Evolutionary conservation across 805 yeast species (phyloP).

Genomic region (Barnettozyma vustinii): DNA sequence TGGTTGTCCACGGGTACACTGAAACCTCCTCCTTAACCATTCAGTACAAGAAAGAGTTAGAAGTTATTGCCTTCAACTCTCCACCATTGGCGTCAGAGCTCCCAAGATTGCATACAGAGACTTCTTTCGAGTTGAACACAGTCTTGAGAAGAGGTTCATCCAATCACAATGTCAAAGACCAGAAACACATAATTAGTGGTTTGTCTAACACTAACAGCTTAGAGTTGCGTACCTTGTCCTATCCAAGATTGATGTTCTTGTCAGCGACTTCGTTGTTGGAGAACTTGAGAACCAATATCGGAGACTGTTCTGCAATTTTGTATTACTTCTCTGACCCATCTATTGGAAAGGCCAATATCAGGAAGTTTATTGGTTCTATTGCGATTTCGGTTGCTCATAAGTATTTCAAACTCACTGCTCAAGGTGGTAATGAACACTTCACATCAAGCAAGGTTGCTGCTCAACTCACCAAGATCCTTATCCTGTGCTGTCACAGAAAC

Average conservation of each 20-base stretch:
- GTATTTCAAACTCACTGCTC: slow-evolving; percentile 41
- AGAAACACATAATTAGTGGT: slow-evolving; percentile 49
- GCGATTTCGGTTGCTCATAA: slow-evolving; percentile 54
- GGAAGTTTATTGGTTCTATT: slow-evolving; percentile 60
- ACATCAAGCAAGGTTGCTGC: slow-evolving; percentile 53
- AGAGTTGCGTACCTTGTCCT: slow-evolving; percentile 51
- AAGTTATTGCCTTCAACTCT: slow-evolving; percentile 75
- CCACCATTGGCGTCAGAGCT: slow-evolving; percentile 84
- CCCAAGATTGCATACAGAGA: slow-evolving; percentile 80
- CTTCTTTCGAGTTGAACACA: slow-evolving; percentile 87
- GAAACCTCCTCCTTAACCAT: slow-evolving; percentile 48
- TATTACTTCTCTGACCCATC: slow-evolving; percentile 86
- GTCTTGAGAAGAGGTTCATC: slow-evolving; percentile 87
- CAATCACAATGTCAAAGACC: slow-evolving; percentile 70
- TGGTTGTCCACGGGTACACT: slow-evolving; percentile 88
- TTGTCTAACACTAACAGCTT: slow-evolving; percentile 38
- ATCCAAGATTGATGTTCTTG: slow-evolving; percentile 80
- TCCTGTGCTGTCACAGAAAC: slow-evolving; percentile 74
- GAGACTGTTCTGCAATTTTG: slow-evolving; percentile 74
- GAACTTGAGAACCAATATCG: slow-evolving; percentile 68
- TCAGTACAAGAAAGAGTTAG: slow-evolving; percentile 43
- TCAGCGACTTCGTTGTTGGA: slow-evolving; percentile 80
- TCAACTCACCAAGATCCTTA: slow-evolving; percentile 64
- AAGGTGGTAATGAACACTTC: slow-evolving; percentile 51
- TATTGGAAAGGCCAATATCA: slow-evolving; percentile 60